These are phyloP conservation scores for Suhomyces faveliae DNA, from an alignment of 805 yeast species.

Conservation along the genomic window DNA sequence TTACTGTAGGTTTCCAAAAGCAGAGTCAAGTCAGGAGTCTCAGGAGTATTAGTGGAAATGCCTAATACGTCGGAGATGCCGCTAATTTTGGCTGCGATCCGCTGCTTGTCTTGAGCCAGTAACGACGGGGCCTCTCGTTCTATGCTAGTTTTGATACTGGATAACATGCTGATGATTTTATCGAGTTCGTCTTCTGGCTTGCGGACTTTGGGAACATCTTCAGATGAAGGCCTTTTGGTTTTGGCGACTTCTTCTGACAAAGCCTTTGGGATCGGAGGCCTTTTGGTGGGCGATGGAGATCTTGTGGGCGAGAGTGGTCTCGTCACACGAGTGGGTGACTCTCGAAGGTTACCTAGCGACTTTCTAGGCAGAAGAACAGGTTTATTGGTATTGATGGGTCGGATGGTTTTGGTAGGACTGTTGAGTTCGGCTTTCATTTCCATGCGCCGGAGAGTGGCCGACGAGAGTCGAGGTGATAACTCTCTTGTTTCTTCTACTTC, in stretches of 20 bases:
- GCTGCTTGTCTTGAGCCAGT: background rate
- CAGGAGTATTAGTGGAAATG: background rate
- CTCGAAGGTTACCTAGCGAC: background rate
- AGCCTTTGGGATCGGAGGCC: slow-evolving; percentile 8
- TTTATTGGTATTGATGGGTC: slow-evolving; percentile 4
- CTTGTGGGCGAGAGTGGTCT: slow-evolving; percentile 8
- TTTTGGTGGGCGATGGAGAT: slow-evolving; percentile 4
- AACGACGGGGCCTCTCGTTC: background rate
- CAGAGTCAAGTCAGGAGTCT: slow-evolving; percentile 5
- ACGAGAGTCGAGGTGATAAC: slow-evolving; percentile 23
- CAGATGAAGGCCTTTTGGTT: too few species aligned
- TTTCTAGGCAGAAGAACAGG: slow-evolving; percentile 8
- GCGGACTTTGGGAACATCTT: background rate
- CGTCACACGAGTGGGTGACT: slow-evolving; percentile 3
- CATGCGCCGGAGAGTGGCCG: slow-evolving; percentile 34
- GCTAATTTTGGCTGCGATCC: background rate
- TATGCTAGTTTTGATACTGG: background rate
- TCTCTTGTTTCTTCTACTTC: background rate
- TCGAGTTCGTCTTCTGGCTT: background rate
- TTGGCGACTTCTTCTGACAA: too few species aligned
- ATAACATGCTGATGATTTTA: background rate
- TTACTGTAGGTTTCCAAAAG: slow-evolving; percentile 41
- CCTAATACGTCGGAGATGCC: background rate
- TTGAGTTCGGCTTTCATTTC: slow-evolving; percentile 22
- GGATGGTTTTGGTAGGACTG: slow-evolving; percentile 4